Evolutionary conservation across 345 rosid species (phyloP), one percentile per base, ranked within the genome.

Genomic region (Eucalyptus albens): DNA sequence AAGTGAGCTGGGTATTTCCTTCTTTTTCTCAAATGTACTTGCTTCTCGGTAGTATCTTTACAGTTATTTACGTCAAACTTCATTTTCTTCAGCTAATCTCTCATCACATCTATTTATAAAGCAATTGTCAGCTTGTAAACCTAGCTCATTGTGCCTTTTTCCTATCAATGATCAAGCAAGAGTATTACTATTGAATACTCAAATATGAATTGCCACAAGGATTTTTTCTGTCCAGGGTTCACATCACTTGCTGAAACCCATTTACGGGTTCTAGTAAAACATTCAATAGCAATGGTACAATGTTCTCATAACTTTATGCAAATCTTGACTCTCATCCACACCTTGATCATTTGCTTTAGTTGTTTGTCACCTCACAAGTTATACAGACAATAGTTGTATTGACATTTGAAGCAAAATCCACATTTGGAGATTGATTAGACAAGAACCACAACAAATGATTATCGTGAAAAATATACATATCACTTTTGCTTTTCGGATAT

Each of bases 231-330:
- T n/a, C 19, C 21, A 4, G 2, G 9, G 19, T 65, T 65, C 77
- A 6, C 37, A 65, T 65, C 77, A 15, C 37, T 2, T 2, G 19
- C 37, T n/a, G 5, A 26, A 59, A 59, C 6, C 14, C 4, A 2
- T 59, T 26, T 59, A 59, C 1, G 2, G 6, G 5, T 56, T 59
- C 29, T 59, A 59, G 40, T 67, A 13, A 67, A n/a, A 7, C 21
- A 31, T 0, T 13, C 0, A n/a, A n/a, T 65, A 4, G 17, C 8
- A 62, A 29, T 2, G 16, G 33, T 62, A 13, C 8, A 29, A 8
- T 67, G 77, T n/a, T 37, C 40, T 67, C 40, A 67, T n/a, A n/a
- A 67, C 11, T 67, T 67, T 67, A 1, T n/a, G 40, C 77, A 67
- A n/a, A 67, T 65, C 77, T n/a, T 1, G 40, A 1, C 5, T 67